These are phyloP conservation scores for Glaciozyma martinii DNA, from an alignment of 768 basidiomycete genomes.

Conservation along the genomic window DNA sequence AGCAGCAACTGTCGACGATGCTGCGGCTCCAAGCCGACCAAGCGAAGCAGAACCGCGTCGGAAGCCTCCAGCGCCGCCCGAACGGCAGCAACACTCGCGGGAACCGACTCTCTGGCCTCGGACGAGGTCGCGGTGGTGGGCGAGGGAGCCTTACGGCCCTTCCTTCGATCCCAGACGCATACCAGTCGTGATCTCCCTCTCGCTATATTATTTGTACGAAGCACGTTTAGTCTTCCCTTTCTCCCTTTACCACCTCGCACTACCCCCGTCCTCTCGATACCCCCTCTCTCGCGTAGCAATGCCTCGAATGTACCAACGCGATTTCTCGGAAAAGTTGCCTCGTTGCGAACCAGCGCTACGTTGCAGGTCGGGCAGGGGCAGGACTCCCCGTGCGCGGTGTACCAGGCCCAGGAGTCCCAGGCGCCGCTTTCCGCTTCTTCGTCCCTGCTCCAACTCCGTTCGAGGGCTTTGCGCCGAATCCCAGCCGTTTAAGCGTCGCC, in stretches of 20 bases:
- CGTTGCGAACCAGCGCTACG: no score
- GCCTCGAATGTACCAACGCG: no score
- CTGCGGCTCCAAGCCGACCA: slow-evolving; percentile 73
- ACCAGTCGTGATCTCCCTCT: no score
- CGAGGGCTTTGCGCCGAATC: slow-evolving; percentile 18
- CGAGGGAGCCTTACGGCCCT: background rate
- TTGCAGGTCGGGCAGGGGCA: background rate
- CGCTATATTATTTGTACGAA: no score
- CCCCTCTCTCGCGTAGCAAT: no score
- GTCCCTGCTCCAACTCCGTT: slow-evolving; percentile 2
- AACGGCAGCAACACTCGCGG: background rate
- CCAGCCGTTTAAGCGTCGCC: slow-evolving; percentile 66
- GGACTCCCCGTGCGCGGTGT: slow-evolving; percentile 1
- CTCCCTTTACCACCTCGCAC: no score
- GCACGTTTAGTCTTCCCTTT: no score
- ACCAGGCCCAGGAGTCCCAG: background rate
- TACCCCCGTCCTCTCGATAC: no score
- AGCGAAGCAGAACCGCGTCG: slow-evolving; percentile 11
- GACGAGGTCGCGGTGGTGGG: background rate
- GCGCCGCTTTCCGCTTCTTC: slow-evolving; percentile 21
- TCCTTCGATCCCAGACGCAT: slow-evolving; percentile 8
- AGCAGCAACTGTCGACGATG: slow-evolving; percentile 76
- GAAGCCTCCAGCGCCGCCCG: slow-evolving; percentile 16
- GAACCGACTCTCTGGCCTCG: background rate
- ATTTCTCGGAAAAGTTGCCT: no score